Evolutionary conservation across 2,329 filamentous ascomycete species (phyloP).

Genomic region (Myriangium duriaei): DNA sequence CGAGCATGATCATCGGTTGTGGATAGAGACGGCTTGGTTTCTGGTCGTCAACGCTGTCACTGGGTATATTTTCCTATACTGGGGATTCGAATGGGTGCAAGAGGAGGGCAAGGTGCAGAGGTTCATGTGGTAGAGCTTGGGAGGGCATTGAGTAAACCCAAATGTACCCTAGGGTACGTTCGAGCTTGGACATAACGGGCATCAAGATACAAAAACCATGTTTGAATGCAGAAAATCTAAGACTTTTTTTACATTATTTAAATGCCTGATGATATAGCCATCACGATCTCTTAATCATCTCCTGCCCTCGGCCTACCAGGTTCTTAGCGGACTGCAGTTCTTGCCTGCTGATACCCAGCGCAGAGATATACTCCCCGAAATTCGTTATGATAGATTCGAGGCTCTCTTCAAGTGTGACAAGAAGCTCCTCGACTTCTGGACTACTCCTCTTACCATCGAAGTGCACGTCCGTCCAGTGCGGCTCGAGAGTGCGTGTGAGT

Average conservation of each 20-base stretch:
- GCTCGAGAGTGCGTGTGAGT: slow-evolving; percentile 46
- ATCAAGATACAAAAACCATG: neutral
- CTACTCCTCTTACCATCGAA: slow-evolving; percentile 36
- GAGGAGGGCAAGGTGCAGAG: slow-evolving; percentile 52
- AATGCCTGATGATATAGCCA: too few species aligned
- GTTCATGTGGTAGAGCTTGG: slow-evolving; percentile 61
- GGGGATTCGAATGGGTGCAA: slow-evolving; percentile 55
- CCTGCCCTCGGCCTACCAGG: slow-evolving; percentile 24
- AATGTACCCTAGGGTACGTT: too few species aligned
- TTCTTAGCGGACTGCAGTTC: slow-evolving; percentile 67
- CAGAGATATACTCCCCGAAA: slow-evolving; percentile 62
- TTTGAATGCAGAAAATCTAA: neutral
- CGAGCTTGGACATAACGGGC: too few species aligned
- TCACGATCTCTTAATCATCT: too few species aligned
- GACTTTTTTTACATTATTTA: neutral
- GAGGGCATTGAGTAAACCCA: neutral
- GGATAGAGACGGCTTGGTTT: slow-evolving; percentile 60
- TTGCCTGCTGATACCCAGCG: slow-evolving; percentile 54
- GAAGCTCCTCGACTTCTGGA: slow-evolving; percentile 57
- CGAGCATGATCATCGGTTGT: slow-evolving; percentile 30
- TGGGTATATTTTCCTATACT: slow-evolving; percentile 57
- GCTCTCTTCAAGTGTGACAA: slow-evolving; percentile 51
- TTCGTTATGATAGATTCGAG: slow-evolving; percentile 53
- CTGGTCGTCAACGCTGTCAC: slow-evolving; percentile 51
- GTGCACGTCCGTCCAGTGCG: slow-evolving; percentile 70